Conservation (phyloP, 139 green algal species). For the Volvox reticuliferus region DNA sequence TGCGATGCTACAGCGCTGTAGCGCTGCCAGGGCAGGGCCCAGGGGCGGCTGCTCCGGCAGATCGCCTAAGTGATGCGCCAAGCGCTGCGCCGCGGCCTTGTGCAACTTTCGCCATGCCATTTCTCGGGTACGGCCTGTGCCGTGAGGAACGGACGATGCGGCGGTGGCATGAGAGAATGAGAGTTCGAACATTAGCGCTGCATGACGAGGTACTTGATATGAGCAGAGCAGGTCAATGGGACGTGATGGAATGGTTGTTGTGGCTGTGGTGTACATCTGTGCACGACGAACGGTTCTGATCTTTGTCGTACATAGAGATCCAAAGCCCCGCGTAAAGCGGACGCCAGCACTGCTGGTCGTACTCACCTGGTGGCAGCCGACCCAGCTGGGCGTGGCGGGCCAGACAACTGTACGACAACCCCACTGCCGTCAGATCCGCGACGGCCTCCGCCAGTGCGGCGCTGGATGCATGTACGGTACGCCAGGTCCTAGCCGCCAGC, state of each 20-base stretch:
- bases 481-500: not conserved
- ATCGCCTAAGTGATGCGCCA: constrained; percentile 54
- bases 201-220: too few species aligned
- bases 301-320: too few species aligned
- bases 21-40: constrained; percentile 30
- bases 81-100: constrained; percentile 53
- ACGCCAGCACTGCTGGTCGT: not conserved
- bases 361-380: constrained; percentile 18
- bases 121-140: constrained; percentile 6
- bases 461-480: constrained; percentile 9
- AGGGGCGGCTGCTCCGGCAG: constrained; percentile 70
- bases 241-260: too few species aligned
- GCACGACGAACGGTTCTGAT: too few species aligned
- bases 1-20: constrained; percentile 52
- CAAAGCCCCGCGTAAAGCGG: too few species aligned
- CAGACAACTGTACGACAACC: constrained; percentile 19
- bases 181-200: too few species aligned
- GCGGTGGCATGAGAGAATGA: too few species aligned
- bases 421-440: constrained; percentile 13
- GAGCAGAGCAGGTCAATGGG: too few species aligned
- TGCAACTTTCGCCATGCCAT: not conserved
- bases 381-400: not conserved
- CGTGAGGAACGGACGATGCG: too few species aligned
- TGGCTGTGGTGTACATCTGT: too few species aligned
- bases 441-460: constrained; percentile 3